Conservation (phyloP, 192 early-diverging fungal species). For the Spinellus fusiger region DNA sequence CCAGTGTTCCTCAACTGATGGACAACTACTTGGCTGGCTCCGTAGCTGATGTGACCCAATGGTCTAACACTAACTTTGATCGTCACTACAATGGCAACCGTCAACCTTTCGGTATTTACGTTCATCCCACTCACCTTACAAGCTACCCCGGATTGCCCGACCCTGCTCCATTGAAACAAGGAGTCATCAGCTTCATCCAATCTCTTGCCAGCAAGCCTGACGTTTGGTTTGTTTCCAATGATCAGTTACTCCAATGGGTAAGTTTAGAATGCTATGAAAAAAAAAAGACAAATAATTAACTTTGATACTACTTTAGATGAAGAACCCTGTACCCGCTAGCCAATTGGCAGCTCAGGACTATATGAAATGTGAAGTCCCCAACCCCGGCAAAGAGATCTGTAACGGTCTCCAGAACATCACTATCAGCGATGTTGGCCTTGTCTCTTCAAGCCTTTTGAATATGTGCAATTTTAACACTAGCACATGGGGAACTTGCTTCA, state of each 20-base stretch:
- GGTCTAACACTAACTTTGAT: constrained; percentile 52
- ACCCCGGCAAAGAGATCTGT: constrained; percentile 60
- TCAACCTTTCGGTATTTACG: constrained; percentile 47
- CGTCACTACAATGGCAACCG: constrained; percentile 46
- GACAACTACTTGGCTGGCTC: constrained; percentile 46
- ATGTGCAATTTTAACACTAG: constrained; percentile 43
- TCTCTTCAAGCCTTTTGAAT: constrained; percentile 32
- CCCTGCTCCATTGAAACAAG: constrained; percentile 7
- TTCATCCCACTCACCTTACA: constrained; percentile 41
- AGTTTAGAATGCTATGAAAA: background rate
- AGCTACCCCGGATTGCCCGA: constrained; percentile 27
- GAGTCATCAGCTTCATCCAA: constrained; percentile 46
- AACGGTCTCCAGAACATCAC: constrained; percentile 56
- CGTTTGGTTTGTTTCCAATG: constrained; percentile 68
- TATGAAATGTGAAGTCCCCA: constrained; percentile 56
- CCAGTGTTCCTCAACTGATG: constrained; percentile 35
- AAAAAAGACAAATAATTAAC: background rate
- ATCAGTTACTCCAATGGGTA: constrained; percentile 61
- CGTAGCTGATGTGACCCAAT: constrained; percentile 28
- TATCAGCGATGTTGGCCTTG: constrained; percentile 20
- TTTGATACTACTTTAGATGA: constrained; percentile 34
- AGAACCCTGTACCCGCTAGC: constrained; percentile 69
- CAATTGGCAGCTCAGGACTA: constrained; percentile 57
- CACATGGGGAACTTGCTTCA: constrained; percentile 50
- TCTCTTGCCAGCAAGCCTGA: constrained; percentile 47